phyloP scores from a whole-genome alignment of 768 basidiomycete species.

The Boletus vinaceobasis region DNA sequence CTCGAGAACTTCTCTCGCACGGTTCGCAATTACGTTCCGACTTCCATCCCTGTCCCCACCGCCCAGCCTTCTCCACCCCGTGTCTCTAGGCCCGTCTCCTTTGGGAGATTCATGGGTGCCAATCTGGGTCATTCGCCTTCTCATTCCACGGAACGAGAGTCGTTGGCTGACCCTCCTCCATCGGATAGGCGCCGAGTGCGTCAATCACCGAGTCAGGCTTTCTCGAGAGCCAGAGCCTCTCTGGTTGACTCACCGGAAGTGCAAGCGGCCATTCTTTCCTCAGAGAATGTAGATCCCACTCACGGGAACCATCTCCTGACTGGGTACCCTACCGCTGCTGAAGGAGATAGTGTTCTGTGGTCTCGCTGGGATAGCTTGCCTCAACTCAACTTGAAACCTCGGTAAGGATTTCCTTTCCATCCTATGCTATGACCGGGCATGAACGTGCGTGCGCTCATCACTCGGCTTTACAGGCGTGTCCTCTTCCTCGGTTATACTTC shows the following conservation, averaged over 20 bases:
- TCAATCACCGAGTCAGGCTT: constrained; percentile 10
- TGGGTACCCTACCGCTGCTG: constrained; percentile 29
- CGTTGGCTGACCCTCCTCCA: constrained; percentile 2
- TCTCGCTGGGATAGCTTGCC: constrained; percentile 31
- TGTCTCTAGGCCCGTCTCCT: constrained; percentile 47
- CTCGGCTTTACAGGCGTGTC: constrained; percentile 34
- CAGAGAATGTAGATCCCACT: constrained; percentile 24
- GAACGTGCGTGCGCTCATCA: constrained; percentile 5
- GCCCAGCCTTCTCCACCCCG: constrained; percentile 47
- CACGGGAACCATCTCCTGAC: constrained; percentile 16
- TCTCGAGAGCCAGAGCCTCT: constrained; percentile 1
- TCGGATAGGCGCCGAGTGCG: constrained; percentile 8
- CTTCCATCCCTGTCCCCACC: constrained; percentile 47
- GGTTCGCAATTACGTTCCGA: constrained; percentile 52
- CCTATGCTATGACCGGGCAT: background rate
- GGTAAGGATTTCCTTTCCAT: constrained; percentile 11
- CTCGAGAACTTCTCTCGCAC: constrained; percentile 52
- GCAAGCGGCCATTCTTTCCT: constrained; percentile 7
- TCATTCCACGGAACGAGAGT: constrained; percentile 8
- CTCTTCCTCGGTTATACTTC: constrained; percentile 52
- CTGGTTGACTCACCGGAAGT: constrained; percentile 15
- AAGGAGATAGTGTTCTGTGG: constrained; percentile 33
- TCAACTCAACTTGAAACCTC: constrained; percentile 15
- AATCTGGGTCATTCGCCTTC: constrained; percentile 19
- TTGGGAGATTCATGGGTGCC: constrained; percentile 40